Base-by-base conservation (phyloP, 202 grass and related monocot species). In the Setaria italica region DNA sequence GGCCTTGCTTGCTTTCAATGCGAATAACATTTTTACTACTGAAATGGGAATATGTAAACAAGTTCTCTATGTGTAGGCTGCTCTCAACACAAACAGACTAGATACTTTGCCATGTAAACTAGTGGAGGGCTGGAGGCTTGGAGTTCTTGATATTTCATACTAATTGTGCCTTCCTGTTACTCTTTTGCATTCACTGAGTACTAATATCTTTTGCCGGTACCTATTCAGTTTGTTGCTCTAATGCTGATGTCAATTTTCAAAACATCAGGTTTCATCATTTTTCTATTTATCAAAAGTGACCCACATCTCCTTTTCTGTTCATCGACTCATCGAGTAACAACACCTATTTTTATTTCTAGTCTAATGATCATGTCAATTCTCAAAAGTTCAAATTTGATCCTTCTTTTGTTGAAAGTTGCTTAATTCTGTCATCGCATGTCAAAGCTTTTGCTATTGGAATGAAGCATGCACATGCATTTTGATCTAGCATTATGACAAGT, bases 161-260 rank as follows among this genome's bases (percentile, higher is more conserved):
- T 39, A 57, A 69, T 60, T 68, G 16, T 2, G 15, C 35, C 50
- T 67, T 72, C 14, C 5, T 74, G 66, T 72, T 72, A 72, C 16
- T 70, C 42, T 74, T 6, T 45, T 64, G 7, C 1, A 51, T 73
- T 56, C 9, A 32, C 55, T 57, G 21, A 8, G 4, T 79, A 57
- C 43, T 9, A 62, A n/a, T 84, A 66, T 50, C 30, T 67, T 13
- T 50, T 53, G 30, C 30, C 6, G 2, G 30, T 9, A 19, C n/a
- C 25, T 7, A 25, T 48, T 88, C 70, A 55, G 37, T 84, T 80
- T 67, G 19, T 32, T 64, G 17, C 0, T 63, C 66, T 65, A 37
- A 54, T 67, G 15, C 62, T 74, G 78, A 55, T 57, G 37, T 13
- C 20, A 58, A 33, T 48, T 32, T 72, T 62, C 15, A 37, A 66